These are phyloP conservation scores for Lentinula detonsa DNA, from an alignment of 768 basidiomycete genomes.

Conservation along the genomic window DNA sequence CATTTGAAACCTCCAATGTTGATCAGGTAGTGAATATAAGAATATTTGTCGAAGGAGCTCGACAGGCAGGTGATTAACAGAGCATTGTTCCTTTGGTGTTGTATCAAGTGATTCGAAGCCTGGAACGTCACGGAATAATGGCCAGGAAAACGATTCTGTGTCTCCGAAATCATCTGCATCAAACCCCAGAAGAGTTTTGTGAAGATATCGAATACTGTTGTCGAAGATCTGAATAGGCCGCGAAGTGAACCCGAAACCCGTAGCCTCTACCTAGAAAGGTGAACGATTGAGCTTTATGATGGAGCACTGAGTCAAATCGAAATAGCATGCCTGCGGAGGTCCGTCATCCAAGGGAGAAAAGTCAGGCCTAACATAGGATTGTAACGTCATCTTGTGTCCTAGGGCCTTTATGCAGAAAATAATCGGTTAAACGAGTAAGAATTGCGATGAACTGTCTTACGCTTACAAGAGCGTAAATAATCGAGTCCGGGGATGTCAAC, in stretches of 20 bases:
- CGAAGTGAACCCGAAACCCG: background rate
- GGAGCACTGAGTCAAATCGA: no score
- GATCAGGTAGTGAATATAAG: background rate
- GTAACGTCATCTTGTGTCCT: no score
- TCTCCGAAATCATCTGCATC: background rate
- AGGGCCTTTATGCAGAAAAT: no score
- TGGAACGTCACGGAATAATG: background rate
- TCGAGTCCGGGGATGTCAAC: background rate
- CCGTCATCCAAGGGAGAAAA: no score
- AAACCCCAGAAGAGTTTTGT: background rate
- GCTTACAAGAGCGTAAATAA: background rate
- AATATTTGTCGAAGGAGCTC: conserved; percentile 5
- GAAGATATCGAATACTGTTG: background rate
- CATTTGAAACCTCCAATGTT: background rate
- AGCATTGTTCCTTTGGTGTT: background rate
- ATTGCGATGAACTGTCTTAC: background rate
- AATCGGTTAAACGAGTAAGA: no score
- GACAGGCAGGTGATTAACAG: background rate
- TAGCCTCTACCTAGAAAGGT: background rate
- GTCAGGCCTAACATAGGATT: no score
- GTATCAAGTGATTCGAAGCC: background rate
- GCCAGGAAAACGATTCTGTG: background rate
- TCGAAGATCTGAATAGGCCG: background rate
- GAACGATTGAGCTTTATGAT: background rate
- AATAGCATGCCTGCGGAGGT: no score